Conservation (phyloP, 2,329 filamentous ascomycete genomes). For the Paecilomyces sp. region DNA sequence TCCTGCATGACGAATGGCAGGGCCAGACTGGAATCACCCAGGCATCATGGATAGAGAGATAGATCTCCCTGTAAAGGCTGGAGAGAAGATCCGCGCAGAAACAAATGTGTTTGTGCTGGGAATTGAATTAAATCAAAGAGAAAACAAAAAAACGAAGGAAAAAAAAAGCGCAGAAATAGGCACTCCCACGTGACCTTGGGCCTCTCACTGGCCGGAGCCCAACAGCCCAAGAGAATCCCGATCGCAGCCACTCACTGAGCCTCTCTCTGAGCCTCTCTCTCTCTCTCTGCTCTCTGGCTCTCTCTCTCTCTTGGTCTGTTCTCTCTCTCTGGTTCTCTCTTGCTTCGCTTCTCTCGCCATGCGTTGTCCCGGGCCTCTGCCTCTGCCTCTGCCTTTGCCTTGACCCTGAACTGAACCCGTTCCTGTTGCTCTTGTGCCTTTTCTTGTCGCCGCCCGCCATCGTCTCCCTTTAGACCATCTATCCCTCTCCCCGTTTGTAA, state of each 20-base stretch:
- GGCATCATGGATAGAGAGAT: too few species aligned
- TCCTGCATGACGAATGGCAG: not conserved
- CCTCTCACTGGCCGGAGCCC: not conserved
- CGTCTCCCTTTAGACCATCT: slow-evolving; percentile 1
- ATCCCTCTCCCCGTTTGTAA: slow-evolving; percentile 1
- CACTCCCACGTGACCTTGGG: slow-evolving; percentile 5
- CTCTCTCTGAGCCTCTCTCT: too few species aligned
- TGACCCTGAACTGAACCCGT: slow-evolving; percentile 20
- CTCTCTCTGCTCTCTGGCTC: too few species aligned
- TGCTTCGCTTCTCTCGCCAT: not conserved
- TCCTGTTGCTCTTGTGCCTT: slow-evolving; percentile 11
- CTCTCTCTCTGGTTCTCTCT: too few species aligned
- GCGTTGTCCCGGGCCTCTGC: not conserved
- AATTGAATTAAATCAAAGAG: slow-evolving; percentile 6
- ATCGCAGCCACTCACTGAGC: too few species aligned
- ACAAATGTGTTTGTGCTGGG: not conserved
- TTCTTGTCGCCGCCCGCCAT: slow-evolving; percentile 14
- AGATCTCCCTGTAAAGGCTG: slow-evolving; percentile 7
- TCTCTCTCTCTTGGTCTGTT: too few species aligned
- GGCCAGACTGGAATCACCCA: not conserved
- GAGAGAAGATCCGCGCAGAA: not conserved
- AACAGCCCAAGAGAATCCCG: too few species aligned
- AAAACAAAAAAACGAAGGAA: slow-evolving; percentile 9
- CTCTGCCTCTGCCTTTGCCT: too few species aligned
- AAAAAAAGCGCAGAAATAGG: slow-evolving; percentile 8